Percentiles rank a stretch among this genome's conserved stretches.
Conservation (phyloP, 768 basidiomycete genomes). For the Leucocoprinus sp. region DNA sequence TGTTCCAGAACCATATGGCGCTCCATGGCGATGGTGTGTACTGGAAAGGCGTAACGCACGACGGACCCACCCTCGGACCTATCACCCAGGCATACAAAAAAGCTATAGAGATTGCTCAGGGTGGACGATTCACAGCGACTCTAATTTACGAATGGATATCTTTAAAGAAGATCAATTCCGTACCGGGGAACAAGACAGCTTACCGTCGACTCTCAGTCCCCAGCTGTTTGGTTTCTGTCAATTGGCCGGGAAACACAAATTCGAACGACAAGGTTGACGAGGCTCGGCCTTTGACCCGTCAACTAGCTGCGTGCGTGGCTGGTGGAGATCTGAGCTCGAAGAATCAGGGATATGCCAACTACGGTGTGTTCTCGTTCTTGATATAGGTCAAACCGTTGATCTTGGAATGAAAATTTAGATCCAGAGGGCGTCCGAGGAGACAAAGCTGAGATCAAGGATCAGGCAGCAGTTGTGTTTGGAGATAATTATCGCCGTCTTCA, state of each 20-base stretch:
- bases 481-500: slow-evolving; percentile 33
- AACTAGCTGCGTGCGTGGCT: slow-evolving; percentile 23
- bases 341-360: slow-evolving; percentile 37
- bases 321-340: slow-evolving; percentile 21
- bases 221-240: slow-evolving; percentile 25
- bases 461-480: slow-evolving; percentile 26
- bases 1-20: slow-evolving; percentile 28
- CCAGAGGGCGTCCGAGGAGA: slow-evolving; percentile 13
- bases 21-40: slow-evolving; percentile 31
- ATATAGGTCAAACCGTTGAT: too few relatives aligned
- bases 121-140: slow-evolving; percentile 17
- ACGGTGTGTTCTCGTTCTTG: slow-evolving; percentile 23
- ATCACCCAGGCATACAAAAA: slow-evolving; percentile 23
- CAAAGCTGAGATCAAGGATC: slow-evolving; percentile 15
- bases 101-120: slow-evolving; percentile 20
- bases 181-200: slow-evolving; percentile 27
- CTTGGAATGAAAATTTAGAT: slow-evolving; percentile 10
- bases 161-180: slow-evolving; percentile 28
- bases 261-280: slow-evolving; percentile 21
- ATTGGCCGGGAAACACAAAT: slow-evolving; percentile 24
- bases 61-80: slow-evolving; percentile 18
- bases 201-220: slow-evolving; percentile 28
- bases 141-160: slow-evolving; percentile 38
- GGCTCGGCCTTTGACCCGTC: slow-evolving; percentile 22
- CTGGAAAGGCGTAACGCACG: slow-evolving; percentile 32